Conservation (phyloP, 805 yeast genomes). For the Monosporozyma aquatica region DNA sequence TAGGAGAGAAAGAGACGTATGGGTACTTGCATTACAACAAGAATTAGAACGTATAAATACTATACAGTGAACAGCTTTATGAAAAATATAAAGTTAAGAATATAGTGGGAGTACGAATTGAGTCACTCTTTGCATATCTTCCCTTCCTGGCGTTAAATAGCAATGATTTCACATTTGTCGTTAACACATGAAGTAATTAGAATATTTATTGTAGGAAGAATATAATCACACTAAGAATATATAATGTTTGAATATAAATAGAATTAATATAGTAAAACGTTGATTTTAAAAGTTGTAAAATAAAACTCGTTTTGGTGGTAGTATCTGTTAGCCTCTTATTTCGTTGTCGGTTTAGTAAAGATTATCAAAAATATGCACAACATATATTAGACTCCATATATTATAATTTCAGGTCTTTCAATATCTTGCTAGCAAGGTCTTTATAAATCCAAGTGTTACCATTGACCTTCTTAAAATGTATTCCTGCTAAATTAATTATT, state of each 20-base stretch:
- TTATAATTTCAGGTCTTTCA: slow-evolving; percentile 49
- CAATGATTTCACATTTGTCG: no score
- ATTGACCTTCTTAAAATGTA: slow-evolving; percentile 83
- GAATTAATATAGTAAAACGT: neutral
- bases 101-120: no score
- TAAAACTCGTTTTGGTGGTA: no score
- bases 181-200: no score
- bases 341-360: no score
- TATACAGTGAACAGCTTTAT: neutral
- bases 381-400: no score
- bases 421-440: slow-evolving; percentile 77
- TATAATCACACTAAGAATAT: slow-evolving; percentile 1
- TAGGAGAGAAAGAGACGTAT: slow-evolving; percentile 69
- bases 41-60: slow-evolving; percentile 30
- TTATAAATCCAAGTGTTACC: slow-evolving; percentile 96
- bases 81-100: no score
- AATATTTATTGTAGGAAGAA: neutral
- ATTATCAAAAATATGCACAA: no score
- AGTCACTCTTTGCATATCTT: no score
- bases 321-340: no score
- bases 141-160: no score
- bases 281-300: no score
- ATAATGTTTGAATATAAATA: neutral
- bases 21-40: slow-evolving; percentile 48
- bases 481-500: slow-evolving; percentile 81